These are phyloP conservation scores for Phytophthora niederhauseri DNA, from an alignment of 352 stramenopile species.

Conservation along the genomic window DNA sequence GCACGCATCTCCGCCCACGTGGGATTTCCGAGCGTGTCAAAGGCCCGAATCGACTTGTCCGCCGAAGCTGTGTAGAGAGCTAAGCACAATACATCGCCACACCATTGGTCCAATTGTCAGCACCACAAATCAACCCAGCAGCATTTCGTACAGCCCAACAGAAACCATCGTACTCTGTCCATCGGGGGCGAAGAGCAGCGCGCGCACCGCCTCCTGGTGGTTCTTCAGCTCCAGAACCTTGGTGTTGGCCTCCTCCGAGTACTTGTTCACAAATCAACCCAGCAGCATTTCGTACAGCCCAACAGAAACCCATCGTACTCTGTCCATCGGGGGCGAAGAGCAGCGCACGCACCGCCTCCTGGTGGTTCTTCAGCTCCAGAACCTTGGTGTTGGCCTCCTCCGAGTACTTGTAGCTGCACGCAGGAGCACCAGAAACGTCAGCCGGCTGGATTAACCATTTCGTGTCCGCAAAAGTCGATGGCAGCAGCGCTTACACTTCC, in stretches of 20 bases:
- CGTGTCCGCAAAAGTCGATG: neutral
- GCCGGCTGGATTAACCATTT: neutral
- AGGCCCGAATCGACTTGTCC: constrained; percentile 85
- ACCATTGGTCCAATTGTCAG: constrained; percentile 10
- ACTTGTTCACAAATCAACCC: neutral
- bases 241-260: constrained; percentile 66
- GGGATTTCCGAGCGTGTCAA: constrained; percentile 77
- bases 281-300: neutral
- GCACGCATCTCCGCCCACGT: constrained; percentile 83
- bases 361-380: constrained; percentile 77
- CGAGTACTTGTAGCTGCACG: constrained; percentile 78
- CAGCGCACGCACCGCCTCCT: constrained; percentile 72
- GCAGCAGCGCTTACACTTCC: constrained; percentile 62
- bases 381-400: constrained; percentile 73
- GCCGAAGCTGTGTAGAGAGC: constrained; percentile 78
- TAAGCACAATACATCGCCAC: constrained; percentile 26
- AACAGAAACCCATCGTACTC: constrained; percentile 39
- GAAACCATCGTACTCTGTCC: constrained; percentile 61
- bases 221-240: constrained; percentile 79
- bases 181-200: constrained; percentile 75
- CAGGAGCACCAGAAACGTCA: constrained; percentile 6
- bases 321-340: constrained; percentile 82
- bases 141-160: neutral
- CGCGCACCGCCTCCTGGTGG: constrained; percentile 73
- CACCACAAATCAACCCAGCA: constrained; percentile 5